These are phyloP conservation scores for Lactifluus rugatus DNA, from an alignment of 768 basidiomycete genomes.

Conservation along the genomic window DNA sequence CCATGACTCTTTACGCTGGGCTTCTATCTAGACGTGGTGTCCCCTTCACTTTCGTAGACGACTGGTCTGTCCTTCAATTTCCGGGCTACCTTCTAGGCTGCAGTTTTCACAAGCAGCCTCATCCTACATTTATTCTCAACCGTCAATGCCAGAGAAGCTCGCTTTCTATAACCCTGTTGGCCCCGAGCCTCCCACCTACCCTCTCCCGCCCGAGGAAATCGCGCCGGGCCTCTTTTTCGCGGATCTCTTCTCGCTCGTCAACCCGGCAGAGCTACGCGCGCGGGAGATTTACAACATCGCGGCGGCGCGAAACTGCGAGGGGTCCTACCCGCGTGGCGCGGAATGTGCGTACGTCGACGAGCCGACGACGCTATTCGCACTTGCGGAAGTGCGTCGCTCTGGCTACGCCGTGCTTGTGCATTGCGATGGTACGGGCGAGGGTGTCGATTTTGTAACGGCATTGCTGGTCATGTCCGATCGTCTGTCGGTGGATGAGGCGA, in stretches of 20 bases:
- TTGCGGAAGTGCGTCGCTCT: conserved; percentile 13
- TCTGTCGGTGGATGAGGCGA: conserved; percentile 7
- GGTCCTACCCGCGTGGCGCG: conserved; percentile 9
- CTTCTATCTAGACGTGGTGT: not conserved
- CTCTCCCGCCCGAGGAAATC: conserved; percentile 8
- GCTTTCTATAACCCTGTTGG: conserved; percentile 1
- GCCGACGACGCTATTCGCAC: conserved; percentile 11
- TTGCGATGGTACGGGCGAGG: conserved; percentile 14
- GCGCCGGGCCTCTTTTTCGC: conserved; percentile 11
- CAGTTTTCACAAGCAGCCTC: not conserved
- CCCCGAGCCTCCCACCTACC: conserved; percentile 12
- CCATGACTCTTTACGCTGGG: not conserved
- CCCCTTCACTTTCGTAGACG: not conserved
- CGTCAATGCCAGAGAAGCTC: conserved; percentile 3
- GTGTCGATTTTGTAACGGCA: conserved; percentile 11
- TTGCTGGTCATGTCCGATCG: conserved; percentile 12
- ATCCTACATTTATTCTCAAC: not conserved
- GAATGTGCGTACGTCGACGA: conserved; percentile 15
- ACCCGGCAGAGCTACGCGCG: not conserved
- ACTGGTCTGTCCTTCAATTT: not conserved
- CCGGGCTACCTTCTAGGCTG: not conserved
- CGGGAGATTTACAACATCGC: conserved; percentile 11
- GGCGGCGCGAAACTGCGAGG: conserved; percentile 7
- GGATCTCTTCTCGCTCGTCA: conserved; percentile 14
- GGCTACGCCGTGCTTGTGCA: conserved; percentile 10